phyloP scores from a whole-genome alignment of 2,329 filamentous ascomycete genomes.

The Verticillium nubilum region DNA sequence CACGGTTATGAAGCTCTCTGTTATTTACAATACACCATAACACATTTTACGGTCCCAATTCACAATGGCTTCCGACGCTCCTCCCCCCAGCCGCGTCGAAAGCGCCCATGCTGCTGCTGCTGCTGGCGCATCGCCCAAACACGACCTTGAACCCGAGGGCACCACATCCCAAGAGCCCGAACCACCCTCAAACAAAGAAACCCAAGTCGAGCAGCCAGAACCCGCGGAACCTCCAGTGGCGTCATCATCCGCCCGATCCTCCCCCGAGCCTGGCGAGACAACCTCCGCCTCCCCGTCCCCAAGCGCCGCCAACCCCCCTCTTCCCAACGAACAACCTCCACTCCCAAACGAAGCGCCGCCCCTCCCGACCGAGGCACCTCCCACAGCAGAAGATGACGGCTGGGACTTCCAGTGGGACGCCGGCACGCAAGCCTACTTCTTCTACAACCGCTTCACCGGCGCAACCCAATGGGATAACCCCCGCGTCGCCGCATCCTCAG shows the following conservation, averaged over 20 bases:
- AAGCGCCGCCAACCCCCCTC: constrained; percentile 20
- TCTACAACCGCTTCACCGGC: constrained; percentile 75
- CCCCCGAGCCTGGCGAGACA: constrained; percentile 10
- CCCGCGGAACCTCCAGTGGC: background rate
- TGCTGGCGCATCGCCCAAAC: background rate
- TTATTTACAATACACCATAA: background rate
- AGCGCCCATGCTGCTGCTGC: background rate
- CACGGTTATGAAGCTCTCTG: background rate
- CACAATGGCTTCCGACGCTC: background rate
- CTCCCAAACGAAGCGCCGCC: constrained; percentile 31
- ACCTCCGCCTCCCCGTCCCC: constrained; percentile 4
- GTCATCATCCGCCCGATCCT: background rate
- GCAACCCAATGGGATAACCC: constrained; percentile 83
- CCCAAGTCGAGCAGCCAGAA: background rate
- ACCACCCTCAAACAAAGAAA: background rate
- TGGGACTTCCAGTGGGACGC: constrained; percentile 80
- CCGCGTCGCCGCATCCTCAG: constrained; percentile 44
- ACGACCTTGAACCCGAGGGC: background rate
- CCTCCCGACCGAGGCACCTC: constrained; percentile 35
- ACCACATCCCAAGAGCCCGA: background rate
- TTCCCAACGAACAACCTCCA: constrained; percentile 31
- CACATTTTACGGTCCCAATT: background rate
- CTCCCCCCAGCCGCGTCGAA: constrained; percentile 7
- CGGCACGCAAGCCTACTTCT: constrained; percentile 66
- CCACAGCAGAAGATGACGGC: constrained; percentile 60